These are phyloP conservation scores for Cercospora janseana DNA, from an alignment of 2,329 filamentous ascomycete species.

Conservation along the genomic window DNA sequence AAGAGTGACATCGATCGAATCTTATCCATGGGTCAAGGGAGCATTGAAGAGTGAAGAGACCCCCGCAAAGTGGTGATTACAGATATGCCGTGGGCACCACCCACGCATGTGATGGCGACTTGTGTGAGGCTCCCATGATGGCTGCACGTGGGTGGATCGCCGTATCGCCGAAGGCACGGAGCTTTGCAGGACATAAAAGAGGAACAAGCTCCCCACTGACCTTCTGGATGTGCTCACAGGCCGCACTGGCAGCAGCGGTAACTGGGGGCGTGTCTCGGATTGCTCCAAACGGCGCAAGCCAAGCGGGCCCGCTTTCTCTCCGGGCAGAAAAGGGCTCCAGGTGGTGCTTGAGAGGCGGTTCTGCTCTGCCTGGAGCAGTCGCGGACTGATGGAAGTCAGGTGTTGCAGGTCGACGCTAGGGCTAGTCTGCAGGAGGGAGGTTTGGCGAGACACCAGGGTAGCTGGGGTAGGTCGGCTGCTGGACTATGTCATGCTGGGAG, in stretches of 20 bases:
- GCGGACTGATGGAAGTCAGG: slow-evolving; percentile 30
- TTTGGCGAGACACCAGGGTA: slow-evolving; percentile 15
- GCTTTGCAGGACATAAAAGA: slow-evolving; percentile 1
- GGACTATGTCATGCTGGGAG: too few species aligned
- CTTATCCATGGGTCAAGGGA: slow-evolving; percentile 23
- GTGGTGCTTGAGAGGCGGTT: slow-evolving; percentile 5
- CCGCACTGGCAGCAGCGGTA: neutral
- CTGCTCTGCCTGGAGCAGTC: slow-evolving; percentile 10
- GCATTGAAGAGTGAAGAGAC: slow-evolving; percentile 1
- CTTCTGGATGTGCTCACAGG: slow-evolving; percentile 16
- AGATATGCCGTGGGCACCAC: neutral
- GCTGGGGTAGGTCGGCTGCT: neutral
- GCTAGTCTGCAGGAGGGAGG: slow-evolving; percentile 22
- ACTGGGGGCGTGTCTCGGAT: slow-evolving; percentile 3
- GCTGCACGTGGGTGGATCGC: slow-evolving; percentile 17
- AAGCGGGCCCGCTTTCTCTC: slow-evolving; percentile 1
- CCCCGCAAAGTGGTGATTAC: slow-evolving; percentile 13
- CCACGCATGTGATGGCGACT: slow-evolving; percentile 14
- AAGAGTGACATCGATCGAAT: neutral
- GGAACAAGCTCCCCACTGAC: slow-evolving; percentile 21
- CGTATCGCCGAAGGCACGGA: slow-evolving; percentile 20
- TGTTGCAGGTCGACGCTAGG: slow-evolving; percentile 13
- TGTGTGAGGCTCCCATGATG: slow-evolving; percentile 14
- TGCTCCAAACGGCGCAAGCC: slow-evolving; percentile 9
- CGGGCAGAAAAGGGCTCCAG: slow-evolving; percentile 7